Evolutionary conservation across 2,329 filamentous ascomycete species (phyloP).

Genomic region (Talaromyces islandicus): DNA sequence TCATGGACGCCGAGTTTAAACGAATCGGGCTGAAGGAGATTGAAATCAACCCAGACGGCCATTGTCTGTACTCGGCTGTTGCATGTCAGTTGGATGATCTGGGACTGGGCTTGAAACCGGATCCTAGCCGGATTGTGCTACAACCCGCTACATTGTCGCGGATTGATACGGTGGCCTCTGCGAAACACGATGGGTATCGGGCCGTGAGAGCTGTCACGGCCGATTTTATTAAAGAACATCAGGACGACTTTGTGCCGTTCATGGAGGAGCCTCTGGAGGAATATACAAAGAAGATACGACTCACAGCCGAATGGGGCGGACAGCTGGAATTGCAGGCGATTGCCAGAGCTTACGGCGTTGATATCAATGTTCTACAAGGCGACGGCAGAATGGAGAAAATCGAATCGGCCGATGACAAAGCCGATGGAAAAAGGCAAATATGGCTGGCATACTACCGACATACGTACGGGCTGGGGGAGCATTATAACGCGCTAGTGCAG

Average conservation of each 20-base stretch:
- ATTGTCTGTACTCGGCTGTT: conserved; percentile 89
- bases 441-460: conserved; percentile 96
- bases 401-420: conserved; percentile 44
- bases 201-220: conserved; percentile 66
- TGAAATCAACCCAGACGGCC: conserved; percentile 81
- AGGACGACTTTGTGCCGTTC: conserved; percentile 79
- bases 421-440: conserved; percentile 53
- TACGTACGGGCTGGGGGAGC: conserved; percentile 89
- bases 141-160: conserved; percentile 24
- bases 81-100: conserved; percentile 69
- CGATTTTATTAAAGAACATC: conserved; percentile 66
- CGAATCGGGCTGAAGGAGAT: conserved; percentile 63
- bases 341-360: conserved; percentile 70
- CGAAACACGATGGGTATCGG: conserved; percentile 53
- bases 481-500: conserved; percentile 83
- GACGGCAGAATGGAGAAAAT: conserved; percentile 77
- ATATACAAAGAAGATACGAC: conserved; percentile 70
- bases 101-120: conserved; percentile 31
- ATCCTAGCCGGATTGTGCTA: conserved; percentile 28
- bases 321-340: conserved; percentile 85
- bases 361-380: conserved; percentile 77
- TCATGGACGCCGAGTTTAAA: conserved; percentile 64
- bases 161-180: conserved; percentile 26
- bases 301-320: conserved; percentile 94
- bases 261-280: conserved; percentile 70